Conservation (phyloP, 768 basidiomycete genomes). For the Termitomyces sp. region DNA sequence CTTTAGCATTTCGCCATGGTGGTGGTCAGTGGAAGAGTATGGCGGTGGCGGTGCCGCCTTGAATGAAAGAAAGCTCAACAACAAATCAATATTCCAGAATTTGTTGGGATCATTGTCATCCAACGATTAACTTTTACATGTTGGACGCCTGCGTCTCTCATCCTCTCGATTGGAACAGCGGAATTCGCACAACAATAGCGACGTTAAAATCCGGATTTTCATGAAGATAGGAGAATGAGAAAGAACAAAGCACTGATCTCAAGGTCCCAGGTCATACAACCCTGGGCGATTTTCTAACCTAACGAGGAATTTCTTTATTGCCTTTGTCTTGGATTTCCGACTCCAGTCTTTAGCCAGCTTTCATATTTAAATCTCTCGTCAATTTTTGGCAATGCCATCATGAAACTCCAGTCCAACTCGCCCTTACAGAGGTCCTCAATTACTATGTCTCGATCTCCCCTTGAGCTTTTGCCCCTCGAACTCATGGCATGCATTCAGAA, state of each 20-base stretch:
- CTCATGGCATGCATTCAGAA: not conserved
- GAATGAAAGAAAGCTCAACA: not conserved
- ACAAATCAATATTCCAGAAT: not conserved
- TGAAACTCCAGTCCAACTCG: not conserved
- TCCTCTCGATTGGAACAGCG: not conserved
- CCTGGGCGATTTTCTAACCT: not conserved
- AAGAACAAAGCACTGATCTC: not conserved
- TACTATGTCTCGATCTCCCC: not conserved
- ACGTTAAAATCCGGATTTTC: not conserved
- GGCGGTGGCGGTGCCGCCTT: slow-evolving; percentile 11
- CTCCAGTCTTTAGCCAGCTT: too few species aligned
- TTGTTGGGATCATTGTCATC: not conserved
- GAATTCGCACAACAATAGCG: not conserved
- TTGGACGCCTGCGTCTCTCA: not conserved
- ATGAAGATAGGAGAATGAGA: too few species aligned
- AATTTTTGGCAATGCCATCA: not conserved
- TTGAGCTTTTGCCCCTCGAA: not conserved
- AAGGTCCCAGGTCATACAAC: too few species aligned
- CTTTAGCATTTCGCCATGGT: slow-evolving; percentile 13
- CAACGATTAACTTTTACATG: not conserved
- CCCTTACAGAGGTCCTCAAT: not conserved
- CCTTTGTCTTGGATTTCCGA: not conserved
- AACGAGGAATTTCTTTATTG: not conserved
- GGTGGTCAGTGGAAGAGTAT: not conserved
- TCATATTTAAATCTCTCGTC: not conserved